These are phyloP conservation scores for Coemansia sp. DNA, from an alignment of 192 early-diverging fungal species.

Conservation along the genomic window DNA sequence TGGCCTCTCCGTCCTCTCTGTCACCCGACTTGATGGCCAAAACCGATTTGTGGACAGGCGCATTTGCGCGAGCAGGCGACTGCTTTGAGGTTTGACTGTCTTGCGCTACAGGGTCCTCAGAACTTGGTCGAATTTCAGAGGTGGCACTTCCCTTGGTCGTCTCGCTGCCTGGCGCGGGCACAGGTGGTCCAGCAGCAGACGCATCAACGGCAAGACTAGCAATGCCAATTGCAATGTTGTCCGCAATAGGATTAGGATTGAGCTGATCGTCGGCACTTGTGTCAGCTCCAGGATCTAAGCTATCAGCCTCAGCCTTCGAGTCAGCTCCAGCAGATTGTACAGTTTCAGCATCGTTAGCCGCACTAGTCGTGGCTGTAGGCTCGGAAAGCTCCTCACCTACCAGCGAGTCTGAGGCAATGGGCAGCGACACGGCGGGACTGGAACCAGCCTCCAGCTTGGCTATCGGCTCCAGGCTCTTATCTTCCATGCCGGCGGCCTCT, in stretches of 20 bases:
- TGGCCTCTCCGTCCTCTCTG: conserved; percentile 48
- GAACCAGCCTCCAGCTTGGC: neutral
- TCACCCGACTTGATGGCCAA: conserved; percentile 10
- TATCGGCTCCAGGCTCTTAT: neutral
- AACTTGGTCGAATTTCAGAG: neutral
- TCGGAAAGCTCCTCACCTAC: neutral
- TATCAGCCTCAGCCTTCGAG: neutral
- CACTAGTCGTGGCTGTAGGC: neutral
- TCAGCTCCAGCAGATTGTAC: neutral
- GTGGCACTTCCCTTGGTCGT: neutral
- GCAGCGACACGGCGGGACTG: neutral
- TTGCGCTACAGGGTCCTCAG: neutral
- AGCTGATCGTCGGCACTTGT: neutral
- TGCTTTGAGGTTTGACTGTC: neutral
- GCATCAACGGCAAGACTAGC: neutral
- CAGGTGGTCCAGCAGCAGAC: neutral
- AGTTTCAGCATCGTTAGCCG: neutral
- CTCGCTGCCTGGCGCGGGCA: neutral
- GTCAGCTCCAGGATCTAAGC: neutral
- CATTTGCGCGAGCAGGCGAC: neutral
- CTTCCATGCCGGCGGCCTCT: neutral
- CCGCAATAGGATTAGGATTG: neutral
- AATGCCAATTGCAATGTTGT: neutral
- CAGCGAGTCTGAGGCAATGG: neutral
- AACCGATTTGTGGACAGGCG: conserved; percentile 4